phyloP scores from a whole-genome alignment of 495 filamentous ascomycete genomes.

The Trichoderma asperelloides region DNA sequence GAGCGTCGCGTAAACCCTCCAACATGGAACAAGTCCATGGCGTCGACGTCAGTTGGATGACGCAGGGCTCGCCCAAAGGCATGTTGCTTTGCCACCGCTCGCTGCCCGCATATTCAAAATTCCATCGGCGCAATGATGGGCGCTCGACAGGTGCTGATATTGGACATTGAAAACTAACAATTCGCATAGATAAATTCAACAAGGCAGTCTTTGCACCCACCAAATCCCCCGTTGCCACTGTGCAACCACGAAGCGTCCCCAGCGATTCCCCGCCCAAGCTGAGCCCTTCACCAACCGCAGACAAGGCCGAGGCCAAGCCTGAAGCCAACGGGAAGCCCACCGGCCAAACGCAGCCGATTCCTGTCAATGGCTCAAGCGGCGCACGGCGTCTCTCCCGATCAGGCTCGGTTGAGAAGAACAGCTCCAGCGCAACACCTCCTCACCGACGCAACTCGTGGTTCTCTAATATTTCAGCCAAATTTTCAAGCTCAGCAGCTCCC shows the following conservation, averaged over 20 bases:
- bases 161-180: neutral
- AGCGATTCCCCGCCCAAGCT: neutral
- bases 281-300: neutral
- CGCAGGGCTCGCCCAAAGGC: constrained; percentile 43
- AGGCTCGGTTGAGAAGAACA: neutral
- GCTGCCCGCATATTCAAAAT: neutral
- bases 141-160: neutral
- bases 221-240: neutral
- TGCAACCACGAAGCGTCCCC: constrained; percentile 1
- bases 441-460: constrained; percentile 79
- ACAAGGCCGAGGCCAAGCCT: neutral
- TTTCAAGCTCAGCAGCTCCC: constrained; percentile 41
- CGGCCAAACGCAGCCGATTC: neutral
- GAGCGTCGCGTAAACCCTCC: constrained; percentile 1
- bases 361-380: neutral
- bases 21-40: constrained; percentile 56
- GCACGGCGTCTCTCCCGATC: neutral
- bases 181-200: neutral
- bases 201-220: neutral
- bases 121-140: neutral
- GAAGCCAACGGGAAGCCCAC: neutral
- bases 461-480: constrained; percentile 84
- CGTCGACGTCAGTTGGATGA: constrained; percentile 62
- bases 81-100: constrained; percentile 11
- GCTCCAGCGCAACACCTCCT: constrained; percentile 17